Conservation (phyloP, 495 filamentous ascomycete species). For the Penicillium chermesinum region DNA sequence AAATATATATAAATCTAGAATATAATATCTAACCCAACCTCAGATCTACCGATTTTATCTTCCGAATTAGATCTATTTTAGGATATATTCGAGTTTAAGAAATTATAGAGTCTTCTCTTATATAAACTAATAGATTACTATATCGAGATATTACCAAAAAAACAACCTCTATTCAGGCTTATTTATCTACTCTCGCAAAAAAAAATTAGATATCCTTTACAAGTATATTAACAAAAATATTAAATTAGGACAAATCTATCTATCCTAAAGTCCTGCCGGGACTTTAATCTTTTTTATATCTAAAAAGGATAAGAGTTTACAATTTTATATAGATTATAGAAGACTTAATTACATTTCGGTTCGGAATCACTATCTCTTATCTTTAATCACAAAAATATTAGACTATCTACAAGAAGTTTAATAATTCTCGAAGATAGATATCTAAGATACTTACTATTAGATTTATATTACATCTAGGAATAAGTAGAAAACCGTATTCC, state of each 20-base stretch:
- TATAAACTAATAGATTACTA: background rate
- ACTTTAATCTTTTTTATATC: background rate
- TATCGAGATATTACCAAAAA: background rate
- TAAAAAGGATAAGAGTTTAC: background rate
- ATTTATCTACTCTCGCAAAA: background rate
- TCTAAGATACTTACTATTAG: background rate
- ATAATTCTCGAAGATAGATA: background rate
- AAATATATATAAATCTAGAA: background rate
- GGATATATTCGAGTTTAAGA: background rate
- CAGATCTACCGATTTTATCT: constrained; percentile 34
- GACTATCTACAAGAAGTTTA: background rate
- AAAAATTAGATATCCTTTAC: background rate
- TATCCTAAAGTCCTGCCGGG: background rate
- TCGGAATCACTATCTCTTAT: background rate
- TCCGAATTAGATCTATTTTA: constrained; percentile 35
- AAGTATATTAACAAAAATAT: background rate
- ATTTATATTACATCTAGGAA: background rate
- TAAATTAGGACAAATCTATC: background rate
- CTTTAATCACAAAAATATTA: background rate
- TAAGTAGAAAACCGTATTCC: background rate
- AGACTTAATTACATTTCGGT: background rate
- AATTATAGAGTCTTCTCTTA: background rate
- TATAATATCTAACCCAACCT: background rate
- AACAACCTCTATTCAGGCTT: background rate
- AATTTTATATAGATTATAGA: background rate